Evolutionary conservation across 225 moss, liverwort and hornwort species (phyloP).

Genomic region (Thuidium tamariscinum): DNA sequence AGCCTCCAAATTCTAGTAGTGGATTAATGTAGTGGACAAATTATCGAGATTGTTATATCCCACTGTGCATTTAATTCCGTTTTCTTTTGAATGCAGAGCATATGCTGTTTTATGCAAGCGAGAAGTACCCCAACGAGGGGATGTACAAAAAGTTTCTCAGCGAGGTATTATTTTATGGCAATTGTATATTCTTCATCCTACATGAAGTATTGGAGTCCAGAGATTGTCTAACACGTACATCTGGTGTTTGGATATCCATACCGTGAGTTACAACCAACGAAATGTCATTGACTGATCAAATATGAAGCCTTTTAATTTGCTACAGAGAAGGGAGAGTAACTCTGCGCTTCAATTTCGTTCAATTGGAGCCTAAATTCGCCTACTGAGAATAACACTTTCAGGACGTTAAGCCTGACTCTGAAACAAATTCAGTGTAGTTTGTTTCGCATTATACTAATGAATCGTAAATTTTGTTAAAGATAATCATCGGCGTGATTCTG

Average conservation of each 20-base stretch:
- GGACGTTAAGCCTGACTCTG: not conserved
- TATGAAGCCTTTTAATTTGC: not conserved
- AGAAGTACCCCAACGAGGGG: constrained; percentile 89
- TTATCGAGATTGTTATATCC: not conserved
- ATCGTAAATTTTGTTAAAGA: not conserved
- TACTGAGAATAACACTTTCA: not conserved
- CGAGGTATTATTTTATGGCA: constrained; percentile 40
- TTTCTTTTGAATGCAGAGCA: constrained; percentile 55
- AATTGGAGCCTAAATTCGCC: not conserved
- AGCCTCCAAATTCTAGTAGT: not conserved
- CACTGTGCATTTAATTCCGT: not conserved
- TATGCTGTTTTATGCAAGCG: constrained; percentile 90
- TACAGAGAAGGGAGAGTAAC: not conserved
- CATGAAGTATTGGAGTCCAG: not conserved
- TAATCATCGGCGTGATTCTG: not conserved
- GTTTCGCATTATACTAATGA: not conserved
- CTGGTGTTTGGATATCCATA: not conserved
- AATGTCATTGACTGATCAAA: not conserved
- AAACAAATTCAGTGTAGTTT: not conserved
- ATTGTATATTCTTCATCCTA: not conserved
- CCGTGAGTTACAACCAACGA: not conserved
- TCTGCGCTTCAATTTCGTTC: not conserved
- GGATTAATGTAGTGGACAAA: not conserved
- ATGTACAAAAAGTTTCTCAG: constrained; percentile 88
- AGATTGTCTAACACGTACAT: not conserved